Evolutionary conservation across 176 grass and related monocot genomes (phyloP), one percentile per base, ranked within the genome.

Genomic region (Typha latifolia): DNA sequence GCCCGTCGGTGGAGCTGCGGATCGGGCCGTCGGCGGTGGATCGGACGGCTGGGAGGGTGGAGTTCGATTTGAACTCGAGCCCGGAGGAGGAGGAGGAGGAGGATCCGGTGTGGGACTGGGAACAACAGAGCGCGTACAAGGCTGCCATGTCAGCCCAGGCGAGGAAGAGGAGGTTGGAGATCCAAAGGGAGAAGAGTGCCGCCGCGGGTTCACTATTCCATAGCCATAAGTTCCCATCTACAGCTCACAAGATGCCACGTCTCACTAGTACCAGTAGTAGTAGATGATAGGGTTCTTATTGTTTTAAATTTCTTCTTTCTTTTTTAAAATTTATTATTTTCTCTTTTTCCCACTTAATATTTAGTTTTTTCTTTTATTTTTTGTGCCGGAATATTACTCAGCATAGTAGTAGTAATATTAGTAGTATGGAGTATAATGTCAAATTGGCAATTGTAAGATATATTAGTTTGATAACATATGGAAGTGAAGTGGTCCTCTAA

Each of bases 121-220:
- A 61, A 19, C 56, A 61, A 13, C 15, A 6, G 31, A 65, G 31
- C 15, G 63, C 63, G 15, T 18, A 19, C 29, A 65, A 20, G 63
- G 63, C 63, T 8, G 63, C 63, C 4, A 65, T 43, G 32, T 47
- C 63, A 6, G 63, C 63, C 5, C 14, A 65, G 63, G 63, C 63
- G 14, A 65, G 63, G 63, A 65, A 37, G 63, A 47, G 63, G 63
- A 65, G 63, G 63, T 9, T 65, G 32, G 63, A 65, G 63, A 65
- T 65, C 5, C 63, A 47, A 14, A 12, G 63, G 14, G 32, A 32
- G 15, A 65, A 65, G 63, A 65, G 15, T 3, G 3, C 12, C 23
- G 10, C 10, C 62, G 12, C 49, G 3, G 14, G 16, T 14, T 14
- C 51, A 55, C 16, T 18, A 4, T 10, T 9, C 52, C 52, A 15